Percentiles rank a stretch among this genome's conserved stretches.
phyloP scores from a whole-genome alignment of 2,329 filamentous ascomycete species.

The Aspergillus hiratsukae region DNA sequence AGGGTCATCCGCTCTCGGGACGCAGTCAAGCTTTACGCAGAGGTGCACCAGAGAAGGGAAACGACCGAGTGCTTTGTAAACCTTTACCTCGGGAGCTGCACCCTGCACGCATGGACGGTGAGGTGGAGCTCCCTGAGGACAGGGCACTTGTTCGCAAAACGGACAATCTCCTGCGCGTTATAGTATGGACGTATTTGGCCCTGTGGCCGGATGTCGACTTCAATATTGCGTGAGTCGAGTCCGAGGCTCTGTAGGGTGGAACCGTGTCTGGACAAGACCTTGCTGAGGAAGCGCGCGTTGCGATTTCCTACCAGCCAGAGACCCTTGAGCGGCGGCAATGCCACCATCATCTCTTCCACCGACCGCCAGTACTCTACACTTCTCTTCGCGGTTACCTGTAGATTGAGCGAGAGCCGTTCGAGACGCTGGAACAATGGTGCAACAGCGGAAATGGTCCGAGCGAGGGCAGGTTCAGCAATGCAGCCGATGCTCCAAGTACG shows the following conservation, averaged over 20 bases:
- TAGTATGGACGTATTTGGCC: not conserved
- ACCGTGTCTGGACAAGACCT: not conserved
- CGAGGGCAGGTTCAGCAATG: not conserved
- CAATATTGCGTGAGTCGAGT: not conserved
- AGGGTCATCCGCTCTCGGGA: not conserved
- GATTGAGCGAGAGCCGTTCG: not conserved
- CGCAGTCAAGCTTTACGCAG: not conserved
- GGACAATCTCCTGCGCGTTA: not conserved
- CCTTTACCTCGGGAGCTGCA: not conserved
- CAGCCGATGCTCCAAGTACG: not conserved
- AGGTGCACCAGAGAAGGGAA: not conserved
- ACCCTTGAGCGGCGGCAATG: not conserved
- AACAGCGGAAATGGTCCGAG: not conserved
- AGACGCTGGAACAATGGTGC: not conserved
- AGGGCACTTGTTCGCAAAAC: not conserved
- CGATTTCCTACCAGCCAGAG: not conserved
- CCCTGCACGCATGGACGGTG: not conserved
- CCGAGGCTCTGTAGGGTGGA: not conserved
- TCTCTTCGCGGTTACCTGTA: not conserved
- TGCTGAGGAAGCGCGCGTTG: not conserved
- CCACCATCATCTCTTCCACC: not conserved
- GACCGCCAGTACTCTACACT: not conserved
- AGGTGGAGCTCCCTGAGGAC: not conserved
- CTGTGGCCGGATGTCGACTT: not conserved
- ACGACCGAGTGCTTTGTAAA: not conserved